Base-by-base conservation (phyloP, 345 rosid genomes). In the Lepidium aucheri region DNA sequence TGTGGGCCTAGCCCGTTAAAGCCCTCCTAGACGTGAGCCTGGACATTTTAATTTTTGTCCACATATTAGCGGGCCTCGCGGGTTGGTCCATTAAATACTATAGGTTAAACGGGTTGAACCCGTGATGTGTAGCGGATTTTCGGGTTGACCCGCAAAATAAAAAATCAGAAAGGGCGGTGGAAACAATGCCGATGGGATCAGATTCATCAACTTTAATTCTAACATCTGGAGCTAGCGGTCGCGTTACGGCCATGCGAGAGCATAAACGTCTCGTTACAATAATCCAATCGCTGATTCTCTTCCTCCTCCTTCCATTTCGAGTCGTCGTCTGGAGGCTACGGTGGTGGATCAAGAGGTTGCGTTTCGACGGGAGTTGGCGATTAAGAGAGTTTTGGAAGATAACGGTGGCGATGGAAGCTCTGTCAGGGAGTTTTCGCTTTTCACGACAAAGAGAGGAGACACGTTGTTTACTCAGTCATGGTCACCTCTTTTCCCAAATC, bases 161-260 rank as follows among this genome's bases (percentile, higher is more conserved):
- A n/a, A n/a, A n/a, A n/a, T n/a, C n/a, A n/a, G n/a, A n/a, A n/a
- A n/a, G n/a, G 91, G 74, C 75, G 46, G 74, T 77, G 69, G 82
- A 77, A n/a, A 51, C 65, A 20, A 67, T 53, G 69, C n/a, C 35
- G 12, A 54, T 57, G 56, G 60, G 79, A 12, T 44, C 83, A 18
- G 77, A 45, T 60, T 14, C 89, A 13, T 60, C 85, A 53, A 58
- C 84, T 7, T 68, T 82, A 76, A 86, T 91, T 54, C 45, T 90
- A 8, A 90, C 97, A 0, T 93, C 97, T 9, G 97, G 96, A 8
- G 97, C 97, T 0, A 90, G 97, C 73, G 96, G 91, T 11, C 81
- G 94, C 3, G 75, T 90, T 9, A 80, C 75, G 57, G 90, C 86
- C 3, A 68, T 76, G 41, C 77, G 84, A 13, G 76, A 79, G 45